phyloP scores from a whole-genome alignment of 257 asterid genomes.

The Leonotis leonurus region DNA sequence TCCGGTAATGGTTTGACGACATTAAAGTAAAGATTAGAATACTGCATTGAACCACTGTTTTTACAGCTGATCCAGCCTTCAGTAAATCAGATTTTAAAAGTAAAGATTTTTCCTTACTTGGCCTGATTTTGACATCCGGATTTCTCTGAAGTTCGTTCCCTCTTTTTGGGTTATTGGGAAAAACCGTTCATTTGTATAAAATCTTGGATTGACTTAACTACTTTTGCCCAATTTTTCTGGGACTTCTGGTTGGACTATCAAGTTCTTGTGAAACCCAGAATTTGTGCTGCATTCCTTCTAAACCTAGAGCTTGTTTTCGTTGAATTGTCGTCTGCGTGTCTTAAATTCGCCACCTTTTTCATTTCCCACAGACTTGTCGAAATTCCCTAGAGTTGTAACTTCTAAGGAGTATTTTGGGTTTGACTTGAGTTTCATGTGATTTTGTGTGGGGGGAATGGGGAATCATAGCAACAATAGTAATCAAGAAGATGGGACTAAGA shows the following conservation, averaged over 20 bases:
- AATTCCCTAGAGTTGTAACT: neutral
- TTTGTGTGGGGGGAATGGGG: conserved; percentile 48
- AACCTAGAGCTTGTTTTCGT: too few species aligned
- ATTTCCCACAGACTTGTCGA: neutral
- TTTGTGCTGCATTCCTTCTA: too few species aligned
- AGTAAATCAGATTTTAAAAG: neutral
- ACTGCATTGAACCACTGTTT: neutral
- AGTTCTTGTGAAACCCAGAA: conserved; percentile 5
- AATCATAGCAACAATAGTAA: conserved; percentile 34
- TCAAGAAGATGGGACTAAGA: conserved; percentile 58
- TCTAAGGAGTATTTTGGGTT: neutral
- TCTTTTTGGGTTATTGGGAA: conserved; percentile 4
- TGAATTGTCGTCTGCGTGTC: too few species aligned
- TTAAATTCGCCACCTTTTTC: conserved; percentile 8
- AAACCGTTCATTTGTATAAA: neutral
- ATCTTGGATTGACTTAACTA: conserved; percentile 7
- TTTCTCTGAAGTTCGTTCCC: too few species aligned
- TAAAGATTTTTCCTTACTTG: too few species aligned
- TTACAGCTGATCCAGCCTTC: neutral
- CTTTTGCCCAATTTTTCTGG: conserved; percentile 13
- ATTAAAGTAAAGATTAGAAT: neutral
- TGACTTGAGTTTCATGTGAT: conserved; percentile 20
- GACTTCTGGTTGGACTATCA: conserved; percentile 8
- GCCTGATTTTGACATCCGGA: too few species aligned
- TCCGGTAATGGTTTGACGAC: neutral